Evolutionary conservation across 225 moss, liverwort and hornwort species (phyloP), one percentile per base, ranked within the genome.

Genomic region (Physcomitrium patens): DNA sequence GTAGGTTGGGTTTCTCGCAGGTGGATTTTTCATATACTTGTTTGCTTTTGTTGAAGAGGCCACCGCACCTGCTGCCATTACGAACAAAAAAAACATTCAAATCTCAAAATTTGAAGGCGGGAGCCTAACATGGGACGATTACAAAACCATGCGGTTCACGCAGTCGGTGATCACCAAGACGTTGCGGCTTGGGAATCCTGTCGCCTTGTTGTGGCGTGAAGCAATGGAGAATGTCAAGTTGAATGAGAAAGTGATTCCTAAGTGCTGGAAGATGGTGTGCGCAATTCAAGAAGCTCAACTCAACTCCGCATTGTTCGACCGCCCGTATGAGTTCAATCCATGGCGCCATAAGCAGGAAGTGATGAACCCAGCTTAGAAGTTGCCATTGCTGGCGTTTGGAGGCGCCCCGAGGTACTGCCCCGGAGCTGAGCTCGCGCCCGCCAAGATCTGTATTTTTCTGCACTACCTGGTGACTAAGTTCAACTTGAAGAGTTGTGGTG

Each of bases 381-480:
- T 53, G 11, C 68, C 73, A 12, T 15, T 79, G 1, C 53, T 73
- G 43, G 79, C 60, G 8, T 79, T 79, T 13, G 79, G 79, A 55
- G 61, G 73, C 5, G 79, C 73, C 0, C 79, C 61, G 1, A 67
- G 79, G 0, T 68, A 79, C 23, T 79, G 79, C 6, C 79, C 79
- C 0, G 79, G 79, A 19, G 61, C 68, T 3, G 79, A 79, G 10
- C 67, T 79, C 8, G 79, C 79, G 3, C 67, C 73, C 0, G 27
- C 68, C 2, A 73, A 79, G 51, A 19, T 79, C 7, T 79, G 73
- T 51, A 27, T 79, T 1, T 79, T 79, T 16, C 52, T 79, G 0
- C 79, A 79, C 67, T 73, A 79, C 6, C 79, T 79, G 5, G 79
- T 79, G 12, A 79, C 73, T 5, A 79, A 73, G 49, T 74, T 73